Evolutionary conservation across 108 stramenopile species (phyloP).

Genomic region (Pseudonitzschia multiseries): DNA sequence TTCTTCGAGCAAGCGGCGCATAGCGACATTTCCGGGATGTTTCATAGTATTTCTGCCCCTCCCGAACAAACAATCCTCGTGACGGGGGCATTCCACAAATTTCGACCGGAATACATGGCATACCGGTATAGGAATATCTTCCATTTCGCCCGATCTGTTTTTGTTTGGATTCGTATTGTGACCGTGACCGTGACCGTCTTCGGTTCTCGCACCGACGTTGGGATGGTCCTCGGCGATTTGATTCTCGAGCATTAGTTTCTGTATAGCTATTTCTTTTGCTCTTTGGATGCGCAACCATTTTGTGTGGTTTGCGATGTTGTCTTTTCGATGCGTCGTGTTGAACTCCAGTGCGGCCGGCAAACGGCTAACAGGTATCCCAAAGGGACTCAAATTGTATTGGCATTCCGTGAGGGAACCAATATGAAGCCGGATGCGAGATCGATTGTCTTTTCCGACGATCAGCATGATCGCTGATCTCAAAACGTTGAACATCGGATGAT

Average conservation of each 20-base stretch:
- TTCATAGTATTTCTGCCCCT: slow-evolving; percentile 3
- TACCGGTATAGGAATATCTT: no score
- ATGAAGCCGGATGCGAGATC: background rate
- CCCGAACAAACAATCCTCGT: slow-evolving; percentile 20
- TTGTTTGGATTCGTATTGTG: background rate
- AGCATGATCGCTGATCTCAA: background rate
- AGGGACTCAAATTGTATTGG: background rate
- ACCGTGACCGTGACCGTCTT: no score
- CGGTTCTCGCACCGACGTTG: background rate
- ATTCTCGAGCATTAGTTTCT: background rate
- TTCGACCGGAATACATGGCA: background rate
- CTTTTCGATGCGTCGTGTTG: slow-evolving; percentile 2
- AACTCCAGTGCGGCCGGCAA: background rate
- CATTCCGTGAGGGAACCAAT: slow-evolving; percentile 6
- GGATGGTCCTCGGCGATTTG: background rate
- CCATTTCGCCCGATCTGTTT: background rate
- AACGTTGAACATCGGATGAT: background rate
- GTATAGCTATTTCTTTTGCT: slow-evolving; percentile 2
- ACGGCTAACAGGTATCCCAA: slow-evolving; percentile 2
- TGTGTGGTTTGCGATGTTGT: background rate
- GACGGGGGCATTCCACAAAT: slow-evolving; percentile 14
- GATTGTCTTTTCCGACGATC: background rate
- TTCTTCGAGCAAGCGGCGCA: slow-evolving; percentile 1
- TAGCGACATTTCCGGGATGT: slow-evolving; percentile 15
- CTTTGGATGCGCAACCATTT: background rate